A percentile compares a stretch with the other conserved stretches of the same genome.
Conservation (phyloP, 371 early-diverging fungal genomes). For the Smittium culicis region DNA sequence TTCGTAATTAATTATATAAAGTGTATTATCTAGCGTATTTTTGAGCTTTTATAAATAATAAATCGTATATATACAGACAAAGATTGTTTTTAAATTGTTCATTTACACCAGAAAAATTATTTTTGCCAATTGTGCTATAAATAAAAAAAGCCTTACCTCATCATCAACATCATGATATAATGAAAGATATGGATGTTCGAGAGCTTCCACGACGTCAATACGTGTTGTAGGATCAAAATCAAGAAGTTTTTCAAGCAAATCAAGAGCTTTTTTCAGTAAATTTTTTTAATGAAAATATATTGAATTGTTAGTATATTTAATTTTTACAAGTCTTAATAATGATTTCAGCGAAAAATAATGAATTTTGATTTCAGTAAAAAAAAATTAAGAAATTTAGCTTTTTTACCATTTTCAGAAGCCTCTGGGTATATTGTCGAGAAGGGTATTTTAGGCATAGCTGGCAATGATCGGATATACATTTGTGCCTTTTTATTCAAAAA, state of each 20-base stretch:
- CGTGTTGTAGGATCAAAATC: conserved; percentile 89
- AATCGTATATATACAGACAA: not conserved
- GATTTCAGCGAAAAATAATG: not conserved
- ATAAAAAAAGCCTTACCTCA: conserved; percentile 62
- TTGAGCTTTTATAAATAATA: not conserved
- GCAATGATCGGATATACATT: conserved; percentile 84
- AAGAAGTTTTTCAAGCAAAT: conserved; percentile 81
- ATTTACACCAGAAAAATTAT: conserved; percentile 45
- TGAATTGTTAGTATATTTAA: not conserved
- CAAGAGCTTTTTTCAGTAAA: conserved; percentile 42
- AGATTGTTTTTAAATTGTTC: not conserved
- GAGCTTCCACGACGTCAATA: conserved; percentile 82
- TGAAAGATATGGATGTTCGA: conserved; percentile 82
- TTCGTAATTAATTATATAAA: too few species aligned
- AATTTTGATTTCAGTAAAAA: not conserved
- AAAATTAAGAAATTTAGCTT: not conserved
- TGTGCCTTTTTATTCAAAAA: conserved; percentile 86
- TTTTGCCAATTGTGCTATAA: conserved; percentile 60
- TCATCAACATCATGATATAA: conserved; percentile 71
- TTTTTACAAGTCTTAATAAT: not conserved
- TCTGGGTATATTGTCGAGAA: conserved; percentile 68
- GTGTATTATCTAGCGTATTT: too few species aligned
- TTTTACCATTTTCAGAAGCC: conserved; percentile 38
- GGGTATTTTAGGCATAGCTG: conserved; percentile 74
- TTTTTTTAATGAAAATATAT: not conserved